Conservation (phyloP, 805 yeast genomes). For the Candida insectorum region DNA sequence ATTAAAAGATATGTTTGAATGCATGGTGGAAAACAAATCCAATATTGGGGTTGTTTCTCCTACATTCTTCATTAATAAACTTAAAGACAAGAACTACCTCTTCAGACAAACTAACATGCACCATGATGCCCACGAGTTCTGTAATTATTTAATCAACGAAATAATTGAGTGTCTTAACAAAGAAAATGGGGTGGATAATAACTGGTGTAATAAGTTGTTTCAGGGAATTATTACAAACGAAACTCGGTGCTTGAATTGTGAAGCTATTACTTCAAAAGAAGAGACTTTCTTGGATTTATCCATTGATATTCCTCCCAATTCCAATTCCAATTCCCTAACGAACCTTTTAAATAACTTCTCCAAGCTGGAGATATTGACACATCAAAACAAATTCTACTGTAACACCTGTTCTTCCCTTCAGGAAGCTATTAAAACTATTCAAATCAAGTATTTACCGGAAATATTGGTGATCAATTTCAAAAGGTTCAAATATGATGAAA, state of each 20-base stretch:
- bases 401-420: conserved; percentile 86
- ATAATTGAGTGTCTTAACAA: conserved; percentile 55
- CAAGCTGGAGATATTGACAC: conserved; percentile 79
- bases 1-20: conserved; percentile 80
- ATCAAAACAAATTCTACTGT: conserved; percentile 88
- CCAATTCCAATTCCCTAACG: conserved; percentile 57
- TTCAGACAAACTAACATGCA: conserved; percentile 87
- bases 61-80: conserved; percentile 61
- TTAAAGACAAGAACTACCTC: conserved; percentile 78
- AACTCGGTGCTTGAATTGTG: conserved; percentile 88
- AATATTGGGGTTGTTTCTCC: conserved; percentile 86
- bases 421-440: conserved; percentile 90
- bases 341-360: conserved; percentile 79
- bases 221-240: conserved; percentile 85
- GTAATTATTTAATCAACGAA: conserved; percentile 77
- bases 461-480: conserved; percentile 81
- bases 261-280: conserved; percentile 72
- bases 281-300: conserved; percentile 86
- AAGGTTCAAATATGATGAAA: conserved; percentile 88
- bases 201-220: conserved; percentile 67
- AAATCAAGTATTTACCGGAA: conserved; percentile 72
- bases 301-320: conserved; percentile 72
- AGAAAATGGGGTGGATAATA: conserved; percentile 25
- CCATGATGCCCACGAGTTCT: conserved; percentile 97
- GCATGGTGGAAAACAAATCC: conserved; percentile 68